Evolutionary conservation across 2,329 filamentous ascomycete species (phyloP).

Genomic region (Verticillium klebahnii): DNA sequence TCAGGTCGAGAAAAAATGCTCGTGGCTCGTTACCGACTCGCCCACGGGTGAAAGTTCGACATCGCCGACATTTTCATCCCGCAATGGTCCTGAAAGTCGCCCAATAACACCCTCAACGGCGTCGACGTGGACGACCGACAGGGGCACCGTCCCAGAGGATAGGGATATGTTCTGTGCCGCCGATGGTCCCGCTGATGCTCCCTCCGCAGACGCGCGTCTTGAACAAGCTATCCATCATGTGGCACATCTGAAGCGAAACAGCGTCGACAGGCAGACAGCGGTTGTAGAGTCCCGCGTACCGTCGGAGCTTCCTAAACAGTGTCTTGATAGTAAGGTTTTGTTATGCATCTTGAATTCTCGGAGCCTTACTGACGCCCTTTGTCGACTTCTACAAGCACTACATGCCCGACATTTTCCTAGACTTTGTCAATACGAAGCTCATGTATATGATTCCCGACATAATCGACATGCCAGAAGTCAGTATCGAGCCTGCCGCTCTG

Average conservation of each 20-base stretch:
- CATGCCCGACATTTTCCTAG: background rate
- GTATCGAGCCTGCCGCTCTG: background rate
- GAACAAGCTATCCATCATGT: slow-evolving; percentile 23
- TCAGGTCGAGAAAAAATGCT: too few relatives aligned
- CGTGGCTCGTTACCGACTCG: background rate
- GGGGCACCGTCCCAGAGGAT: background rate
- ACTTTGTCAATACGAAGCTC: background rate
- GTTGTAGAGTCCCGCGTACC: slow-evolving; percentile 19
- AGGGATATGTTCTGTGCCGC: background rate
- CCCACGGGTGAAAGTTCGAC: too few relatives aligned
- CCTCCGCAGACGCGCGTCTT: slow-evolving; percentile 16
- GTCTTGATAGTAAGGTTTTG: slow-evolving; percentile 18
- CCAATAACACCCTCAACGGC: too few relatives aligned
- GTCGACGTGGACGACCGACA: too few relatives aligned
- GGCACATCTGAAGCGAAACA: slow-evolving; percentile 17
- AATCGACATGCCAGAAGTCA: background rate
- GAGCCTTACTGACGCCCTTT: background rate
- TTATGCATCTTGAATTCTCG: background rate
- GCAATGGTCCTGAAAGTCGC: too few relatives aligned
- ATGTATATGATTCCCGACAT: background rate
- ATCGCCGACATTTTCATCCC: too few relatives aligned
- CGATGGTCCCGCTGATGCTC: background rate
- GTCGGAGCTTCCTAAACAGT: slow-evolving; percentile 20
- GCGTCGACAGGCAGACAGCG: slow-evolving; percentile 15
- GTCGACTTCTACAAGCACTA: slow-evolving; percentile 20